Percentiles rank a stretch among this genome's conserved stretches.
These are phyloP conservation scores for Butyriboletus loyo DNA, from an alignment of 768 basidiomycete species.

Conservation along the genomic window DNA sequence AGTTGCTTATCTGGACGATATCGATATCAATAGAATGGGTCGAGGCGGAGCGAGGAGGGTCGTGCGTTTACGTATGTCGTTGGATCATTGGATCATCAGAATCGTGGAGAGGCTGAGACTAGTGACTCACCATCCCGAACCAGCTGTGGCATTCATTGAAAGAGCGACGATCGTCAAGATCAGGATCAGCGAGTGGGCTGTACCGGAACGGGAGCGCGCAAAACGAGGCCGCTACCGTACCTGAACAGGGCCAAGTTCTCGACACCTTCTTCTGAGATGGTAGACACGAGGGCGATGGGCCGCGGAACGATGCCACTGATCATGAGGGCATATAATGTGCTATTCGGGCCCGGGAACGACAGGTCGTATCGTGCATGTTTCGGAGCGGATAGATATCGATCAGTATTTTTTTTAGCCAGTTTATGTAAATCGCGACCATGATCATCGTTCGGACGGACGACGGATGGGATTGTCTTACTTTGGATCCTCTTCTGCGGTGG, in stretches of 20 bases:
- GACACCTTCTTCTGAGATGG: constrained; percentile 29
- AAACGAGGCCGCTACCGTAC: neutral
- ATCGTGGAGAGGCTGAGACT: too few species aligned
- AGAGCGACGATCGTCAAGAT: neutral
- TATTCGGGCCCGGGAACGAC: neutral
- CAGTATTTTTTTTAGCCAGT: too few species aligned
- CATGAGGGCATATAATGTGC: constrained; percentile 33
- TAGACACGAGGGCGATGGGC: constrained; percentile 41
- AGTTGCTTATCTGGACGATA: constrained; percentile 15
- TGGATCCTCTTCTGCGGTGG: constrained; percentile 25
- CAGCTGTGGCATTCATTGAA: constrained; percentile 10
- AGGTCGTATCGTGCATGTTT: neutral
- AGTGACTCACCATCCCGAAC: constrained; percentile 31
- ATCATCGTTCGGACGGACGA: too few species aligned
- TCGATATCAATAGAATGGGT: too few species aligned
- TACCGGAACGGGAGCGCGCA: neutral
- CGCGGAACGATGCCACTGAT: constrained; percentile 37
- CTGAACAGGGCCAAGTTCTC: constrained; percentile 39
- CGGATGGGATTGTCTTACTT: too few species aligned
- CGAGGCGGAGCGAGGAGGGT: neutral
- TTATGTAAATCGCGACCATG: too few species aligned
- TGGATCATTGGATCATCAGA: too few species aligned
- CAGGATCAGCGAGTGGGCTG: too few species aligned
- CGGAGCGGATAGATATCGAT: too few species aligned
- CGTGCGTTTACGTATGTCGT: neutral